Evolutionary conservation across 768 basidiomycete genomes (phyloP).

Genomic region (Phanerochaete sordida): DNA sequence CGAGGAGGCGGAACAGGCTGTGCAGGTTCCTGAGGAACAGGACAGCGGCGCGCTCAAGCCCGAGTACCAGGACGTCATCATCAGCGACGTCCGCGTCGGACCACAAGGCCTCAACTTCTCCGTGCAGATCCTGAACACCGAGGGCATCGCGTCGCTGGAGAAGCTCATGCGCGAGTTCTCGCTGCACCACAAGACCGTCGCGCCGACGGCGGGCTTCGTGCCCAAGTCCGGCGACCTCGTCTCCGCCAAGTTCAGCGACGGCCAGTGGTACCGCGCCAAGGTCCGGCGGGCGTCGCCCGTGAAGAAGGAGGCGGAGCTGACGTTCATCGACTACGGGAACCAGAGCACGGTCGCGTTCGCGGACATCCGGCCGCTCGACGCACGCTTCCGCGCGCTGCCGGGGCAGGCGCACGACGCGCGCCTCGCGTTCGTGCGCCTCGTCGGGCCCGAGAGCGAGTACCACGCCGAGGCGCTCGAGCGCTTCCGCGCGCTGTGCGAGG

Average conservation of each 20-base stretch:
- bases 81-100: slow-evolving; percentile 77
- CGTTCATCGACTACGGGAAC: slow-evolving; percentile 95
- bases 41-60: slow-evolving; percentile 59
- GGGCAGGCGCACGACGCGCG: slow-evolving; percentile 95
- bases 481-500: slow-evolving; percentile 83
- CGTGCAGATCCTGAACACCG: slow-evolving; percentile 88
- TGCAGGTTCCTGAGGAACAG: slow-evolving; percentile 41
- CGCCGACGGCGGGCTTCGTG: slow-evolving; percentile 61
- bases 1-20: slow-evolving; percentile 59
- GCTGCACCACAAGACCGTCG: slow-evolving; percentile 70
- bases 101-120: slow-evolving; percentile 78
- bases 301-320: slow-evolving; percentile 93
- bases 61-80: slow-evolving; percentile 90
- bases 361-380: slow-evolving; percentile 85
- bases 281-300: slow-evolving; percentile 71
- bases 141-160: slow-evolving; percentile 89
- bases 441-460: slow-evolving; percentile 82
- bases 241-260: slow-evolving; percentile 92
- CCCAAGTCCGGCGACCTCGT: slow-evolving; percentile 89
- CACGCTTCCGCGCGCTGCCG: slow-evolving; percentile 84
- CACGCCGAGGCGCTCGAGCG: slow-evolving; percentile 79
- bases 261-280: slow-evolving; percentile 94
- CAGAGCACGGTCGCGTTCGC: slow-evolving; percentile 82
- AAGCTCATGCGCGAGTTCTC: slow-evolving; percentile 95
- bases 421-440: slow-evolving; percentile 80